Percentiles rank a stretch among this genome's conserved stretches.
Evolutionary conservation across 179 eudicot species (phyloP).

Genomic region (Heliamphora pulchella): DNA sequence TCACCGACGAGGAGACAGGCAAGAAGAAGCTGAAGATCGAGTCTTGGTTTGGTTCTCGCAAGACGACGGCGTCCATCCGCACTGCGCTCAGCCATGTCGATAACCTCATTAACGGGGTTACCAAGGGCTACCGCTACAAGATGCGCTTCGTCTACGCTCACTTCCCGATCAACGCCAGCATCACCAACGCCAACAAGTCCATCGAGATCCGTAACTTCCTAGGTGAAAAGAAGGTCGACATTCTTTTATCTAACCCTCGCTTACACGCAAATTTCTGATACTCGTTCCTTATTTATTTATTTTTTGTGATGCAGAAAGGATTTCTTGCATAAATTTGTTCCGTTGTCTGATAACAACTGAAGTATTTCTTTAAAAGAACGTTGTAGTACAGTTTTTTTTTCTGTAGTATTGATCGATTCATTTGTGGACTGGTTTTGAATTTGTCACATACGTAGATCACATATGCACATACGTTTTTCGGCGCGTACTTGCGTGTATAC

Average conservation of each 20-base stretch:
- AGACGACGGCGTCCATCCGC: slow-evolving; percentile 59
- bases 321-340: background rate
- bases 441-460: no score
- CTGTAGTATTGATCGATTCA: background rate
- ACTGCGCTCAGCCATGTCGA: slow-evolving; percentile 57
- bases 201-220: slow-evolving; percentile 75
- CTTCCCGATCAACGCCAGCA: slow-evolving; percentile 65
- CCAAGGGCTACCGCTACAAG: slow-evolving; percentile 57
- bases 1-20: slow-evolving; percentile 38
- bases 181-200: slow-evolving; percentile 30
- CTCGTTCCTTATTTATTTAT: background rate
- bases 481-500: no score
- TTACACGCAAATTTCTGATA: no score
- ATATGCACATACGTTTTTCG: no score
- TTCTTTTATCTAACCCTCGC: background rate
- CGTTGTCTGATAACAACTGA: background rate
- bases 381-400: no score
- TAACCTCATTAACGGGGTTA: slow-evolving; percentile 60
- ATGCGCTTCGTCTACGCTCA: slow-evolving; percentile 78
- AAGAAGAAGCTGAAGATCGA: slow-evolving; percentile 48
- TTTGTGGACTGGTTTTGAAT: background rate
- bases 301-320: background rate
- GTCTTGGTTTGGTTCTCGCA: slow-evolving; percentile 59
- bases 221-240: slow-evolving; percentile 59
- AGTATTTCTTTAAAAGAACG: no score